Conservation (phyloP, 2,329 filamentous ascomycete genomes). For the Fusarium compactum region DNA sequence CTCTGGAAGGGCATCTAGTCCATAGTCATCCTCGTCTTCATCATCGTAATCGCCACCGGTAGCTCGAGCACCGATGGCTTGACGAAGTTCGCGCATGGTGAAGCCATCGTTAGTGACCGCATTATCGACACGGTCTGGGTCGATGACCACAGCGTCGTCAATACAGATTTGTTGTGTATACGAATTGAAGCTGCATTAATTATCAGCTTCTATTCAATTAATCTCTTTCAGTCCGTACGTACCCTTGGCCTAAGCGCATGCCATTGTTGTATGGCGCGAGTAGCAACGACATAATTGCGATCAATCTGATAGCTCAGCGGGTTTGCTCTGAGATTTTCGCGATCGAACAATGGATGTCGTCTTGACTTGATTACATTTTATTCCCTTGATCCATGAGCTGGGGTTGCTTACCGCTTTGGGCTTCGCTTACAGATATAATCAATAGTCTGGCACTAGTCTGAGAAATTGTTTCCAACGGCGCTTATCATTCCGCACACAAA, state of each 20-base stretch:
- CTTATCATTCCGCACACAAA: no score
- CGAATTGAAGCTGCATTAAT: background rate
- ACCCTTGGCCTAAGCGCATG: conserved; percentile 10
- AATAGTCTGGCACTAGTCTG: no score
- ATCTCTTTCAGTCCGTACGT: background rate
- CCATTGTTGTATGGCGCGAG: conserved; percentile 7
- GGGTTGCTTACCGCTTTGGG: no score
- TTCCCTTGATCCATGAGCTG: no score
- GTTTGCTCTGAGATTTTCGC: no score
- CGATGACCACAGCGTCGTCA: background rate
- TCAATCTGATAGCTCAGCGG: no score
- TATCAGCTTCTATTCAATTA: background rate
- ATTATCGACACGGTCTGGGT: conserved; percentile 3
- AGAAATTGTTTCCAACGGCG: no score
- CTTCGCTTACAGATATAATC: no score
- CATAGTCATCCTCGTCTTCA: background rate
- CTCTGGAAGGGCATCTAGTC: background rate
- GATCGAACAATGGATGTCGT: no score
- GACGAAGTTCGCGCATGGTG: background rate
- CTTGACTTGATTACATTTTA: no score
- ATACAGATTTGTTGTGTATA: conserved; percentile 4
- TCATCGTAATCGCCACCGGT: background rate
- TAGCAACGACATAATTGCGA: background rate
- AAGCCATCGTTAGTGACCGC: background rate
- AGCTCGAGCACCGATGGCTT: background rate